These are phyloP conservation scores for Didymella arachidicola DNA, from an alignment of 2,329 filamentous ascomycete genomes.

Conservation along the genomic window DNA sequence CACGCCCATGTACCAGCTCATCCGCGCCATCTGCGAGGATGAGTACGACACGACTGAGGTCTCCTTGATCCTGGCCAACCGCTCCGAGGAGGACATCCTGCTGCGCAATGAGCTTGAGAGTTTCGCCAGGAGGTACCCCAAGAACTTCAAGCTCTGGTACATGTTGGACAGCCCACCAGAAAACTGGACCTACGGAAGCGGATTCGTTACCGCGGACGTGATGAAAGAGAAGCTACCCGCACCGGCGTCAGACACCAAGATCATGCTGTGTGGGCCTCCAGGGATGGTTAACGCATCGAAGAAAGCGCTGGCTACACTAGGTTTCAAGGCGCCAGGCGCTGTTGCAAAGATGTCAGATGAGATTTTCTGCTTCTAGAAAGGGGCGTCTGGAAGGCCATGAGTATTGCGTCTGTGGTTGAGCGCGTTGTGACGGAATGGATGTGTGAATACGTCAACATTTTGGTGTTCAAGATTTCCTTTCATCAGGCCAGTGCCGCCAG, in stretches of 20 bases:
- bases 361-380: slow-evolving; percentile 60
- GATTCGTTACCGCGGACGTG: slow-evolving; percentile 54
- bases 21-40: slow-evolving; percentile 69
- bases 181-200: slow-evolving; percentile 22
- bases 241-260: slow-evolving; percentile 57
- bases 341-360: slow-evolving; percentile 63
- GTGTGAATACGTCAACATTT: background rate
- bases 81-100: slow-evolving; percentile 66
- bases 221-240: slow-evolving; percentile 60
- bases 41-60: slow-evolving; percentile 65
- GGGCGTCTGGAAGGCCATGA: background rate
- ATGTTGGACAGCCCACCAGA: slow-evolving; percentile 53
- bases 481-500: background rate
- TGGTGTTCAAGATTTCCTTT: slow-evolving; percentile 2
- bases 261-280: slow-evolving; percentile 68
- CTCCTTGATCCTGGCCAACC: slow-evolving; percentile 67
- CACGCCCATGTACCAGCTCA: slow-evolving; percentile 68
- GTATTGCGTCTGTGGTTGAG: background rate
- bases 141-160: slow-evolving; percentile 63
- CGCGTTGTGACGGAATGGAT: background rate
- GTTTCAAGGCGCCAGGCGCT: slow-evolving; percentile 60
- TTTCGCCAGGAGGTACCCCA: slow-evolving; percentile 61
- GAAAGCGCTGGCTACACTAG: slow-evolving; percentile 54
- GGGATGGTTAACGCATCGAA: slow-evolving; percentile 64
- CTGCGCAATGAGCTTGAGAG: slow-evolving; percentile 63